These are phyloP conservation scores for Colletotrichum cordylinicola DNA, from an alignment of 2,329 filamentous ascomycete genomes.

Conservation along the genomic window DNA sequence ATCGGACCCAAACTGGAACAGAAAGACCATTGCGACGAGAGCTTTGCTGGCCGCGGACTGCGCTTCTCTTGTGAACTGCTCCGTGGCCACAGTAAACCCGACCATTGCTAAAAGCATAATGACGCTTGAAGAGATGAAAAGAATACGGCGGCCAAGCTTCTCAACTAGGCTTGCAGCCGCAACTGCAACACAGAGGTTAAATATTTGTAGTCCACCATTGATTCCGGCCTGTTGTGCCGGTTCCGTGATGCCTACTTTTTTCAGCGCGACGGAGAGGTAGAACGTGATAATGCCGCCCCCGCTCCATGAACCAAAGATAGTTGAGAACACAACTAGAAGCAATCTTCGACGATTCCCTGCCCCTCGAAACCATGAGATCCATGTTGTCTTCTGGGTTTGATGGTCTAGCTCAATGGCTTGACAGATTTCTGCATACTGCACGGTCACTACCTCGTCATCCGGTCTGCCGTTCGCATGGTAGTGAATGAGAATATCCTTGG, in stretches of 20 bases:
- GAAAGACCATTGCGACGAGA: not conserved
- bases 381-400: not conserved
- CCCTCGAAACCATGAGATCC: not conserved
- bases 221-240: slow-evolving; percentile 28
- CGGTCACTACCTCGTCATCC: not conserved
- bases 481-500: not conserved
- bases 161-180: slow-evolving; percentile 31
- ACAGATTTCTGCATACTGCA: not conserved
- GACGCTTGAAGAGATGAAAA: slow-evolving; percentile 24
- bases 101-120: slow-evolving; percentile 37
- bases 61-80: slow-evolving; percentile 31
- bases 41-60: slow-evolving; percentile 26
- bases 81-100: slow-evolving; percentile 37
- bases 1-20: not conserved
- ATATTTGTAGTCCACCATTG: slow-evolving; percentile 31
- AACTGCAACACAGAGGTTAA: slow-evolving; percentile 28
- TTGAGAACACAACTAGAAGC: not conserved
- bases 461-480: not conserved
- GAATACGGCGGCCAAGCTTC: slow-evolving; percentile 28
- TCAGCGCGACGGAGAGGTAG: slow-evolving; percentile 21
- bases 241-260: slow-evolving; percentile 23
- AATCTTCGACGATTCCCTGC: not conserved
- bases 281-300: slow-evolving; percentile 37
- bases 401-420: not conserved
- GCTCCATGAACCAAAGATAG: slow-evolving; percentile 25